Conservation (phyloP, 1,139 yeast species). For the Hansenula sp. region DNA sequence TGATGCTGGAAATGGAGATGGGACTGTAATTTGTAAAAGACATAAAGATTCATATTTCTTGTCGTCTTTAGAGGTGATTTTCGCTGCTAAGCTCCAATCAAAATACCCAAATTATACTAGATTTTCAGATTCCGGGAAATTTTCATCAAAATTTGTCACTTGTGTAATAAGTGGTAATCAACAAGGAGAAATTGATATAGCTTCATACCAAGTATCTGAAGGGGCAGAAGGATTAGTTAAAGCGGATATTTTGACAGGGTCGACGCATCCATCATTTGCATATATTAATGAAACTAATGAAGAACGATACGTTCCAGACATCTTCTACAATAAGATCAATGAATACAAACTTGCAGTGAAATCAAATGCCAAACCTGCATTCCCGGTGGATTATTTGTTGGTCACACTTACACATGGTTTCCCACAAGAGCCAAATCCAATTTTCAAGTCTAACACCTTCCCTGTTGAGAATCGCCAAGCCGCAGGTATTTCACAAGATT, state of each 20-base stretch:
- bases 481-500: conserved; percentile 71
- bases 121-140: conserved; percentile 63
- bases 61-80: conserved; percentile 78
- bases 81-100: conserved; percentile 79
- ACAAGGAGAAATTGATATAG: conserved; percentile 84
- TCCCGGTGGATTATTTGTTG: conserved; percentile 89
- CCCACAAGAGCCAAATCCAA: conserved; percentile 60
- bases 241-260: conserved; percentile 83
- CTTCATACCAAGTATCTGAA: conserved; percentile 85
- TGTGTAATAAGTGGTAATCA: conserved; percentile 88
- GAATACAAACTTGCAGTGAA: conserved; percentile 88
- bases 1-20: conserved; percentile 84
- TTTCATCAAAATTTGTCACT: conserved; percentile 88
- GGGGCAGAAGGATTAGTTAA: conserved; percentile 84
- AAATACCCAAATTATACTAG: conserved; percentile 61
- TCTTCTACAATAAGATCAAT: conserved; percentile 77
- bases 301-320: conserved; percentile 88
- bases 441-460: conserved; percentile 45
- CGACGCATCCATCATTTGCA: conserved; percentile 88
- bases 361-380: conserved; percentile 89
- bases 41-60: conserved; percentile 90
- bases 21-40: conserved; percentile 86
- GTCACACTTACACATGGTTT: conserved; percentile 93
- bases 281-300: conserved; percentile 70
- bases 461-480: conserved; percentile 78